These are phyloP conservation scores for Zelopaecilomyces penicillatus DNA, from an alignment of 2,329 filamentous ascomycete genomes.

Conservation along the genomic window DNA sequence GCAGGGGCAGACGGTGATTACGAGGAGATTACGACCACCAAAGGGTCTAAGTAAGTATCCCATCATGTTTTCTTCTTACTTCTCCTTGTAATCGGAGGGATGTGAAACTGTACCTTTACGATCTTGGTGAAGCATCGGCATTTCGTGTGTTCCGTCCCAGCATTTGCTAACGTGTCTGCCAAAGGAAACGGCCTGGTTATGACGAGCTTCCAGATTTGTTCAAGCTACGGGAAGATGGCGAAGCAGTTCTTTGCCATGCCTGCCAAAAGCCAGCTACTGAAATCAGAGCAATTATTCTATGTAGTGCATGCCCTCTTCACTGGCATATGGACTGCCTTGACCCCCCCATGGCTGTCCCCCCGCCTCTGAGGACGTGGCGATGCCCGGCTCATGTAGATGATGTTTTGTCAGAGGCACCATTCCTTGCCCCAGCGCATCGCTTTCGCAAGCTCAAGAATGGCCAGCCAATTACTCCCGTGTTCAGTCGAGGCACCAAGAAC, in stretches of 20 bases:
- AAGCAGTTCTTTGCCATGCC: slow-evolving; percentile 65
- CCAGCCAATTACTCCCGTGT: slow-evolving; percentile 41
- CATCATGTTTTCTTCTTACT: background rate
- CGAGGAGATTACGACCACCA: slow-evolving; percentile 54
- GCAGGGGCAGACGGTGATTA: slow-evolving; percentile 74
- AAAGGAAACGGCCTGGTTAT: slow-evolving; percentile 44
- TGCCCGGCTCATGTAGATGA: slow-evolving; percentile 84
- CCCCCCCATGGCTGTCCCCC: slow-evolving; percentile 72
- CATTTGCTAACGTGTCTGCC: background rate
- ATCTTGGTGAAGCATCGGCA: background rate
- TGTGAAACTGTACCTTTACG: background rate
- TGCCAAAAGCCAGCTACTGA: slow-evolving; percentile 60
- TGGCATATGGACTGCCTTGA: slow-evolving; percentile 94
- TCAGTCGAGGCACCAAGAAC: slow-evolving; percentile 58
- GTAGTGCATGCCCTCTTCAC: slow-evolving; percentile 69
- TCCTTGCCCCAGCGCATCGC: slow-evolving; percentile 51
- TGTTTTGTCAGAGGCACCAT: slow-evolving; percentile 53
- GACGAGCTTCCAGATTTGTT: slow-evolving; percentile 60
- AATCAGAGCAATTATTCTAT: slow-evolving; percentile 68
- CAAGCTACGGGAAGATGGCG: slow-evolving; percentile 66
- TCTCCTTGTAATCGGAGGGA: too few relatives aligned
- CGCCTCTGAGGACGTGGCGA: slow-evolving; percentile 70
- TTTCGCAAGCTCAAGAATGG: slow-evolving; percentile 52
- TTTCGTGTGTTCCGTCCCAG: background rate
- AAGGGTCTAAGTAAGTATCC: slow-evolving; percentile 55